Evolutionary conservation across 2,329 filamentous ascomycete genomes (phyloP).

Genomic region (Trichoderma afroharzianum): DNA sequence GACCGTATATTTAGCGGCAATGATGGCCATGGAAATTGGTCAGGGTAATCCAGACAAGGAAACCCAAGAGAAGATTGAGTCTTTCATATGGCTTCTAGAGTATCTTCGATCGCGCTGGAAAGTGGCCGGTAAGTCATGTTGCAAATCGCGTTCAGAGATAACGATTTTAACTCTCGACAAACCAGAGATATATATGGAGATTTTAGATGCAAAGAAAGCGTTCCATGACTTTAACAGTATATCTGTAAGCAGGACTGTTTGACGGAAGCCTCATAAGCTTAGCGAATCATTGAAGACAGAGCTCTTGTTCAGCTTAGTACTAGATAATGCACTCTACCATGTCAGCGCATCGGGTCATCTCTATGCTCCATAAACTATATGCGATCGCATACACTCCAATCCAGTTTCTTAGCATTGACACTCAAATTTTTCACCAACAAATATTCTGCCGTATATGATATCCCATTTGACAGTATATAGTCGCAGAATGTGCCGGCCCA

Average conservation of each 20-base stretch:
- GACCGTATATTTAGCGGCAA: not conserved
- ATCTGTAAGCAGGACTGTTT: not conserved
- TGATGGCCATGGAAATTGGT: not conserved
- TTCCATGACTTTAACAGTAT: not conserved
- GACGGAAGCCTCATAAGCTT: not conserved
- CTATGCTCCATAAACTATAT: too few species aligned
- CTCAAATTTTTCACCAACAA: too few species aligned
- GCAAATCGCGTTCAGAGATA: accelerated
- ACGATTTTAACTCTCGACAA: not conserved
- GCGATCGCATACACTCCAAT: too few species aligned
- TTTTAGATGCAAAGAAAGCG: not conserved
- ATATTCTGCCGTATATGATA: too few species aligned
- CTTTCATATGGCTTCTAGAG: not conserved
- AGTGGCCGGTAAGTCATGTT: not conserved
- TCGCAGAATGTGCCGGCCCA: not conserved
- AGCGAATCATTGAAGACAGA: not conserved
- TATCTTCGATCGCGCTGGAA: not conserved
- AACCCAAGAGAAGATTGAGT: not conserved
- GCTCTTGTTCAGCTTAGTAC: not conserved
- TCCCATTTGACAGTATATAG: not conserved
- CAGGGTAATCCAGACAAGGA: not conserved
- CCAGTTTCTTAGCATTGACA: too few species aligned
- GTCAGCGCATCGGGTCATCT: too few species aligned
- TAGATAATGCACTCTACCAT: not conserved
- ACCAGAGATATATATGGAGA: not conserved